Evolutionary conservation across 305 asterid genomes (phyloP).

Genomic region (Withania somnifera): DNA sequence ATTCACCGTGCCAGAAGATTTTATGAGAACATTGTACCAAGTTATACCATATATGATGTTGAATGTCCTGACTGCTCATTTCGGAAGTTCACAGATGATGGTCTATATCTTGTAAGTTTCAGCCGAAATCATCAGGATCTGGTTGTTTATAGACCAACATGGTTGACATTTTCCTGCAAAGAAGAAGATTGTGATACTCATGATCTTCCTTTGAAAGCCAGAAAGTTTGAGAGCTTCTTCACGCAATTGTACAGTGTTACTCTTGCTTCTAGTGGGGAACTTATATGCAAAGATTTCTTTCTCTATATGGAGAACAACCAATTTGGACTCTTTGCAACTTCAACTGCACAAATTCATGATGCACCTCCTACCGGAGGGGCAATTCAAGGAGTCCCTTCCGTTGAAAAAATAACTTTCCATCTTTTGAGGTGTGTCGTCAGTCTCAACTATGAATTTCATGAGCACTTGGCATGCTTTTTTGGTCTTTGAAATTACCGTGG

Average conservation of each 20-base stretch:
- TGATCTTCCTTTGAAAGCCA: conserved; percentile 68
- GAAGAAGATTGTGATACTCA: conserved; percentile 46
- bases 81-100: conserved; percentile 97
- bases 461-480: background rate
- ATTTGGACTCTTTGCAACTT: conserved; percentile 86
- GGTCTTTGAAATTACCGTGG: background rate
- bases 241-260: conserved; percentile 57
- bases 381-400: conserved; percentile 74
- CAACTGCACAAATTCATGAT: conserved; percentile 73
- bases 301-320: conserved; percentile 61
- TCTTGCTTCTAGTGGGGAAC: conserved; percentile 77
- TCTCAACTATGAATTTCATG: conserved; percentile 11
- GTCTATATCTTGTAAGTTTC: conserved; percentile 79
- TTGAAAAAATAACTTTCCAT: conserved; percentile 85
- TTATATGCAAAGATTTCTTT: conserved; percentile 91
- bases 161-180: conserved; percentile 81
- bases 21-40: conserved; percentile 88
- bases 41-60: conserved; percentile 67
- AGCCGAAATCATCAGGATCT: conserved; percentile 89
- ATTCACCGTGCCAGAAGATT: conserved; percentile 68
- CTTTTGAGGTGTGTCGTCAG: conserved; percentile 64
- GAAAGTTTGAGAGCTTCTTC: conserved; percentile 81
- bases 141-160: conserved; percentile 77
- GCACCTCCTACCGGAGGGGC: conserved; percentile 89
- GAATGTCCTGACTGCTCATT: conserved; percentile 87